Evolutionary conservation across 768 basidiomycete species (phyloP).

Genomic region (Trametes cinnabarina): DNA sequence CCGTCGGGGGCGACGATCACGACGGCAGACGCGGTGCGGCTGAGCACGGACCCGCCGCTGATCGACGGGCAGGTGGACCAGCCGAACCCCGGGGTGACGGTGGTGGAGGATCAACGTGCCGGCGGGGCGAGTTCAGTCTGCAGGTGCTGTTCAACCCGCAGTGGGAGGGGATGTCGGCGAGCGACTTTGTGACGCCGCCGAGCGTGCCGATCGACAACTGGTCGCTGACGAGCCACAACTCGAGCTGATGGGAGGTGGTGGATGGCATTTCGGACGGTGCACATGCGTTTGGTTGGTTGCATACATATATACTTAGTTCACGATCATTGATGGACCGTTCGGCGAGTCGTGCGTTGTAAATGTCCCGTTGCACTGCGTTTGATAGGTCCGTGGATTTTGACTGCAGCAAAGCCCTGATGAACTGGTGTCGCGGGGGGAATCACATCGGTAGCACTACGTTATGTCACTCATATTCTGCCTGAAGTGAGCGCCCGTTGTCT

Average conservation of each 20-base stretch:
- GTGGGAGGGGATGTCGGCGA: constrained; percentile 68
- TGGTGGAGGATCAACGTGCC: constrained; percentile 67
- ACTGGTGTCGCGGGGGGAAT: no score
- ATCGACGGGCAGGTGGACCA: constrained; percentile 65
- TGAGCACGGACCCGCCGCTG: constrained; percentile 57
- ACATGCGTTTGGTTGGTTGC: no score
- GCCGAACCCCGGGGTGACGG: constrained; percentile 73
- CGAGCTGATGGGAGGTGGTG: constrained; percentile 25
- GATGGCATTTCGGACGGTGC: not conserved
- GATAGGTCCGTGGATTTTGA: no score
- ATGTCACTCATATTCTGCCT: no score
- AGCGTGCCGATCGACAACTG: constrained; percentile 71
- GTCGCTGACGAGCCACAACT: constrained; percentile 75
- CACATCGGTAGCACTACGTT: no score
- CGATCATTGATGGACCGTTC: constrained; percentile 16
- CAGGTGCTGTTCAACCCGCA: constrained; percentile 94
- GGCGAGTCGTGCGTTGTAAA: constrained; percentile 8
- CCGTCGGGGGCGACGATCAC: constrained; percentile 65
- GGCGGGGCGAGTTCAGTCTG: constrained; percentile 70
- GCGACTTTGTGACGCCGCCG: constrained; percentile 64
- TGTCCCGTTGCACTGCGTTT: constrained; percentile 1
- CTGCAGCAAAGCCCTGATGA: no score
- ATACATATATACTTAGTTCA: not conserved
- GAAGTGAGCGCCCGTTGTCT: no score
- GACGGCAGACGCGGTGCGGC: constrained; percentile 52